Evolutionary conservation across 352 stramenopile genomes (phyloP).

Genomic region (Phytophthora hybrid): DNA sequence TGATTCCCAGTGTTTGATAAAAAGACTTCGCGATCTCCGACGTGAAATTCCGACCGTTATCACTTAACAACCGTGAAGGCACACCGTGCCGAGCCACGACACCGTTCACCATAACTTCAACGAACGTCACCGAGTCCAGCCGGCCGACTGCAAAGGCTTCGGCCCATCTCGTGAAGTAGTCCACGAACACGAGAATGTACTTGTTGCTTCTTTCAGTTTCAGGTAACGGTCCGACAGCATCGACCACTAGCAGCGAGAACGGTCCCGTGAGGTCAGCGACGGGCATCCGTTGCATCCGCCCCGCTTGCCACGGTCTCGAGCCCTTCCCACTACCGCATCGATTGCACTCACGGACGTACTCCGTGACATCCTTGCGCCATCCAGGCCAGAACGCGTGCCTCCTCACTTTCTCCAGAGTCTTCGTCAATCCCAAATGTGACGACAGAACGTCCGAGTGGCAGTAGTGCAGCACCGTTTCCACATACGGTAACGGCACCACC

Average conservation of each 20-base stretch:
- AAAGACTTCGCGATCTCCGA: constrained; percentile 12
- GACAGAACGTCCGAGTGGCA: constrained; percentile 18
- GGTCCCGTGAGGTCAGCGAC: constrained; percentile 3
- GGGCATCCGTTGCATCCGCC: constrained; percentile 16
- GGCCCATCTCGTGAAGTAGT: not conserved
- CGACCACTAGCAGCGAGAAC: constrained; percentile 1
- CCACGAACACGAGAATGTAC: constrained; percentile 3
- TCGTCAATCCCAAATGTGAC: constrained; percentile 3
- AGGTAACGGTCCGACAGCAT: not conserved
- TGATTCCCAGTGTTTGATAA: constrained; percentile 7
- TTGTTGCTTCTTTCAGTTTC: not conserved
- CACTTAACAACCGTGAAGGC: constrained; percentile 8
- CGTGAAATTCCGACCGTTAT: constrained; percentile 11
- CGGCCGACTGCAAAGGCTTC: not conserved
- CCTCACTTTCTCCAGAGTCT: constrained; percentile 12
- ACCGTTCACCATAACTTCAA: constrained; percentile 4
- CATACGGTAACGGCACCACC: constrained; percentile 5
- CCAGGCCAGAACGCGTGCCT: constrained; percentile 6
- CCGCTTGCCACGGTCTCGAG: constrained; percentile 1
- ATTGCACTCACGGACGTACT: not conserved
- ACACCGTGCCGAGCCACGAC: constrained; percentile 6
- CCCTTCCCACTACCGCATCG: constrained; percentile 5
- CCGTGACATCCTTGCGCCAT: not conserved
- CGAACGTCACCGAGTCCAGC: not conserved
- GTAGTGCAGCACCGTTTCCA: constrained; percentile 18